Conservation (phyloP, 1,284 basidiomycete genomes). For the Cutaneotrichosporon dermatis region DNA sequence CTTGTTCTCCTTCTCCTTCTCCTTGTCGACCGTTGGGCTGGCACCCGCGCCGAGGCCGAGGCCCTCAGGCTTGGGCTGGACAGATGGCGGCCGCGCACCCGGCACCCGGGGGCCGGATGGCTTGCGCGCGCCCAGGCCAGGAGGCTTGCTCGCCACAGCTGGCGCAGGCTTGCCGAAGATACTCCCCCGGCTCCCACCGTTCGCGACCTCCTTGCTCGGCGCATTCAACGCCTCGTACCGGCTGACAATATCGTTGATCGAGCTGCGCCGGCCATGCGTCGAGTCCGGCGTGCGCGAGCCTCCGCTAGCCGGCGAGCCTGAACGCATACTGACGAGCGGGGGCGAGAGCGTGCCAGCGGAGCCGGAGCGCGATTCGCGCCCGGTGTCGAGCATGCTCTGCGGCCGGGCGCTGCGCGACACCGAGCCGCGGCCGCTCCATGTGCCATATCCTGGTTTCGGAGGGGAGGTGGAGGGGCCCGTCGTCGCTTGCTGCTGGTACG, state of each 20-base stretch:
- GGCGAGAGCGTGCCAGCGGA: not conserved
- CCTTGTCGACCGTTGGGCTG: too few species aligned
- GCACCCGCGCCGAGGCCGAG: too few species aligned
- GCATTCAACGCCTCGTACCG: slow-evolving; percentile 33
- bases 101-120: slow-evolving; percentile 12
- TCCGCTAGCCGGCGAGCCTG: slow-evolving; percentile 2
- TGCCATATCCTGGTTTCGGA: not conserved
- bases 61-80: too few species aligned
- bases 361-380: too few species aligned
- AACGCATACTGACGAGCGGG: not conserved
- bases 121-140: slow-evolving; percentile 20
- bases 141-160: slow-evolving; percentile 30
- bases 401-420: slow-evolving; percentile 3
- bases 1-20: too few species aligned
- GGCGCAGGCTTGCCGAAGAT: not conserved
- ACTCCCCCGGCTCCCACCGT: too few species aligned
- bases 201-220: slow-evolving; percentile 8
- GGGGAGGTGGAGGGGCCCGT: not conserved
- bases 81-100: too few species aligned
- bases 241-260: slow-evolving; percentile 44
- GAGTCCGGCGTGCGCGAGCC: slow-evolving; percentile 2
- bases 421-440: not conserved
- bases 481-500: slow-evolving; percentile 4
- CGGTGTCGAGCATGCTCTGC: slow-evolving; percentile 6
- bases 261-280: slow-evolving; percentile 34